Base-by-base conservation (phyloP, 2,329 filamentous ascomycete species). In the Alternaria brassicae region DNA sequence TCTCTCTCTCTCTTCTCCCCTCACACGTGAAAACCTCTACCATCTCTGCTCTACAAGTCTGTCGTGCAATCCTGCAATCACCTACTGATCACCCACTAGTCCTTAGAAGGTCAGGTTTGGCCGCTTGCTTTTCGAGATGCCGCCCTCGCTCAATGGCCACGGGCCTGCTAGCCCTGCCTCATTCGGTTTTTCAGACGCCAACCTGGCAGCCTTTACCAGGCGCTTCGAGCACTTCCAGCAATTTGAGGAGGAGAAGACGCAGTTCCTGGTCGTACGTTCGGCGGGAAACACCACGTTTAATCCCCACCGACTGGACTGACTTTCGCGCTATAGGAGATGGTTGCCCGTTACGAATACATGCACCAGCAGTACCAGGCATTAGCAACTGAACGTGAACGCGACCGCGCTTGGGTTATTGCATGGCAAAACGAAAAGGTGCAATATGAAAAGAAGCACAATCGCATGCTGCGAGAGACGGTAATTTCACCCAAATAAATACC, bases 291-390 rank as follows among this genome's bases (percentile, higher is more conserved):
- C 37, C 32, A 36, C 13, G 30, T 36, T 37, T n/a, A 6, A 15
- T 15, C 19, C 3, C 8, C 15, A 28, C 21, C 19, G 23, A 13
- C 10, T 27, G 12, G 19, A 10, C 59, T 69, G 39, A 65, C 56
- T 34, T 25, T 27, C 17, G n/a, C 1, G 4, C 17, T 25, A 6
- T 44, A 81, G 76, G 80, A 81, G 58, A 60, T 82, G 12, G 66
- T 81, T 39, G 68, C 62, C 27, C 75, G 78, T n/a, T 79, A 81
- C 62, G 73, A 79, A 47, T 72, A 70, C 53, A 58, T 80, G 6
- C 62, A 62, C 36, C 70, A 76, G 32, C 67, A 78, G 62, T 72
- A 77, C 37, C 58, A 71, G 27, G 52, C 66, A 6, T 62, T 75
- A 42, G 52, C 65, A n/a, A 57, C 71, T 12, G 66, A 74, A 28